Evolutionary conservation across 306 rosid genomes (phyloP).

Genomic region (Notholithocarpus densiflorus): DNA sequence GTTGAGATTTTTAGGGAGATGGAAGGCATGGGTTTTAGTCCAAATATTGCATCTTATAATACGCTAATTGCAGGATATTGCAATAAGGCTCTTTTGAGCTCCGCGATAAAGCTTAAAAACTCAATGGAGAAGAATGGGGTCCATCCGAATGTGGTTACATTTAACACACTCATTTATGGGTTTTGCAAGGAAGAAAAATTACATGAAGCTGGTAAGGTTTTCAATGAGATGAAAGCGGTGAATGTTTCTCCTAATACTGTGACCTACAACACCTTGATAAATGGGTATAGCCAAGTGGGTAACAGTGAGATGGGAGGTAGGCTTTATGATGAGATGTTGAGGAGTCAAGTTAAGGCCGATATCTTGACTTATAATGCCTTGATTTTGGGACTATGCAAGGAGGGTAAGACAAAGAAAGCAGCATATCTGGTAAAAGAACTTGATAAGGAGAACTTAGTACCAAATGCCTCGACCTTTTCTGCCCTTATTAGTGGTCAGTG

Average conservation of each 20-base stretch:
- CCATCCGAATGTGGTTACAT: constrained; percentile 58
- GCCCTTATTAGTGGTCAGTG: constrained; percentile 75
- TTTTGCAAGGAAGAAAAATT: constrained; percentile 69
- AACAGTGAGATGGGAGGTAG: constrained; percentile 53
- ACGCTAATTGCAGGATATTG: constrained; percentile 74
- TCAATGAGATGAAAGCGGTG: constrained; percentile 58
- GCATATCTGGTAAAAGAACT: constrained; percentile 68
- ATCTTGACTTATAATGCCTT: constrained; percentile 74
- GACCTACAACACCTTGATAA: constrained; percentile 71
- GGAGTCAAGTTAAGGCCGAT: constrained; percentile 54
- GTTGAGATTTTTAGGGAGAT: constrained; percentile 47
- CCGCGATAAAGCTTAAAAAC: constrained; percentile 52
- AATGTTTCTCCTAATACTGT: constrained; percentile 61
- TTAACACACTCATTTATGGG: constrained; percentile 66
- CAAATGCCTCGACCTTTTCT: constrained; percentile 73
- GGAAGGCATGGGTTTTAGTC: constrained; percentile 66
- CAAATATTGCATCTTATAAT: constrained; percentile 61
- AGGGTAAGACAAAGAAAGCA: constrained; percentile 82
- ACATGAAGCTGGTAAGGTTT: constrained; percentile 61
- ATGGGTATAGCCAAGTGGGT: constrained; percentile 62
- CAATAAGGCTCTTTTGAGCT: constrained; percentile 56
- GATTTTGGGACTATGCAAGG: constrained; percentile 80
- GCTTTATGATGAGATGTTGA: constrained; percentile 74
- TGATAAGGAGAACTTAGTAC: constrained; percentile 56
- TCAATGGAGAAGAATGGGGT: constrained; percentile 55